These are phyloP conservation scores for Meira nashicola DNA, from an alignment of 1,284 basidiomycete species.

Conservation along the genomic window DNA sequence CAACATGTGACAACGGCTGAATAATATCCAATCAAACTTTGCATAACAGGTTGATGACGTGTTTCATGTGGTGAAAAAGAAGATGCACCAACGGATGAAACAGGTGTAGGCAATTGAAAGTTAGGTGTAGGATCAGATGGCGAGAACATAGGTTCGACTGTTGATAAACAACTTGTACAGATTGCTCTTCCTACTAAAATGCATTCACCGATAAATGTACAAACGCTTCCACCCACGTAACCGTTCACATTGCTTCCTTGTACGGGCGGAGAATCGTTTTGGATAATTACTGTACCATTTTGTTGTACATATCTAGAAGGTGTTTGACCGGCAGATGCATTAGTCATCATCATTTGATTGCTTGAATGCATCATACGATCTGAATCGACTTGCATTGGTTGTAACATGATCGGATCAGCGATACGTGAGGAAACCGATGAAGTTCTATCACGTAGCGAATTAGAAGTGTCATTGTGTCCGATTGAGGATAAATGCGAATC, in stretches of 20 bases:
- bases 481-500: no score
- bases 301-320: background rate
- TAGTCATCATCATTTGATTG: no score
- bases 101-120: background rate
- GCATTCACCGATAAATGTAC: background rate
- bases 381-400: background rate
- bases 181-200: background rate
- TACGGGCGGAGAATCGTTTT: background rate
- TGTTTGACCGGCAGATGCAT: background rate
- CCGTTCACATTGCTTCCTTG: background rate
- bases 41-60: background rate
- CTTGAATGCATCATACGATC: no score
- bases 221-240: background rate
- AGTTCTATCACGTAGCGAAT: no score
- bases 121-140: background rate
- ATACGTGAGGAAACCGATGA: no score
- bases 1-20: constrained; percentile 2
- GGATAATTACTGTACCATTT: background rate
- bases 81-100: background rate
- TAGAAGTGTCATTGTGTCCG: no score
- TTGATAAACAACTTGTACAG: background rate
- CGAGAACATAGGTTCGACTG: background rate
- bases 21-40: constrained; percentile 3
- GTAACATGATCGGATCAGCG: no score
- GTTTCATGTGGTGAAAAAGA: background rate